These are phyloP conservation scores for Trametes sanguinea DNA, from an alignment of 768 basidiomycete species.

Conservation along the genomic window DNA sequence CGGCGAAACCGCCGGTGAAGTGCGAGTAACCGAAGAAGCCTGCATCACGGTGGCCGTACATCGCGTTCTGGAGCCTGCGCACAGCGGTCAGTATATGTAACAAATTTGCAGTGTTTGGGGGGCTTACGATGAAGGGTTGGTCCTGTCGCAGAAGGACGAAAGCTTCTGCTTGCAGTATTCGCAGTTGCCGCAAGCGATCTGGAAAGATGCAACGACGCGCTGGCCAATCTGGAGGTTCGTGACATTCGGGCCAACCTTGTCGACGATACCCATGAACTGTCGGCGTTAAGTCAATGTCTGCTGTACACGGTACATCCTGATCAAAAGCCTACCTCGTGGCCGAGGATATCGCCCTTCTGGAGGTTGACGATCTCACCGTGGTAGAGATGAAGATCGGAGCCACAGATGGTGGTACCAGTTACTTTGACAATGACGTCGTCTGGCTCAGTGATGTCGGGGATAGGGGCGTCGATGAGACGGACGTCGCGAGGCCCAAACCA, in stretches of 20 bases:
- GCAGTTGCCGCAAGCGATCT: conserved; percentile 74
- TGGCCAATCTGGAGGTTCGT: conserved; percentile 61
- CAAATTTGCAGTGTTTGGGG: conserved; percentile 5
- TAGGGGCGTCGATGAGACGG: conserved; percentile 47
- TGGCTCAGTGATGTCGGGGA: conserved; percentile 67
- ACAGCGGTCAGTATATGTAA: background rate
- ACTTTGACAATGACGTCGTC: conserved; percentile 76
- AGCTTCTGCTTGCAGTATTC: conserved; percentile 72
- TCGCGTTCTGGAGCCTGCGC: conserved; percentile 49
- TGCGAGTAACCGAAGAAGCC: conserved; percentile 76
- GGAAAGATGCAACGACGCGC: conserved; percentile 78
- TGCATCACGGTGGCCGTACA: conserved; percentile 70
- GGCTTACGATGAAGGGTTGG: conserved; percentile 61
- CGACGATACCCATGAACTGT: conserved; percentile 69
- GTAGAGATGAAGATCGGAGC: conserved; percentile 65
- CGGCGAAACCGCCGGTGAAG: conserved; percentile 72
- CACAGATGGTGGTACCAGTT: conserved; percentile 62
- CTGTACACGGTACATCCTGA: background rate
- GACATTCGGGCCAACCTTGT: conserved; percentile 66
- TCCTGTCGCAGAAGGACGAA: conserved; percentile 73
- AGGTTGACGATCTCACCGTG: conserved; percentile 70
- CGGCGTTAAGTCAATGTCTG: background rate
- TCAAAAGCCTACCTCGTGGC: conserved; percentile 53
- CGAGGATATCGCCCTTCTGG: conserved; percentile 74
- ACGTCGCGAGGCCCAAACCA: conserved; percentile 63